A percentile compares a stretch with the other conserved stretches of the same genome.
These are phyloP conservation scores for Entamoeba invadens DNA, from an alignment of 208 protist genomes.

Conservation along the genomic window DNA sequence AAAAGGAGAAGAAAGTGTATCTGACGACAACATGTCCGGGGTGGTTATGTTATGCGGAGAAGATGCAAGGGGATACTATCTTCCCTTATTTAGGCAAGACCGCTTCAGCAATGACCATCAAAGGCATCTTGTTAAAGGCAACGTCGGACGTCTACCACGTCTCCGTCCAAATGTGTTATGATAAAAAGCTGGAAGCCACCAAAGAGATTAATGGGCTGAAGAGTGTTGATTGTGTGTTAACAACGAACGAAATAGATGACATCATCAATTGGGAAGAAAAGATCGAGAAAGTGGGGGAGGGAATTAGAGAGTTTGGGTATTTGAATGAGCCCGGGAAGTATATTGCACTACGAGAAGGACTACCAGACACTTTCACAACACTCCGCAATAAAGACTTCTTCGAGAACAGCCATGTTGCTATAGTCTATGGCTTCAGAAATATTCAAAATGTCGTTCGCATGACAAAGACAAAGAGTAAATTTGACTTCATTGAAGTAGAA, in stretches of 20 bases:
- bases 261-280: not conserved
- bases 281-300: not conserved
- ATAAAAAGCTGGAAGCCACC: conserved; percentile 1
- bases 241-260: not conserved
- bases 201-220: not conserved
- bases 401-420: not conserved
- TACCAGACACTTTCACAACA: not conserved
- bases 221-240: not conserved
- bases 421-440: not conserved
- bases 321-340: not conserved
- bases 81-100: not conserved
- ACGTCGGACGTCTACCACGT: not conserved
- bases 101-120: not conserved
- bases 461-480: not conserved
- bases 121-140: not conserved
- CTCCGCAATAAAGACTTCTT: not conserved
- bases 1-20: not conserved
- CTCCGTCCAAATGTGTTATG: not conserved
- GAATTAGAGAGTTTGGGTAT: not conserved
- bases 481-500: conserved; percentile 1
- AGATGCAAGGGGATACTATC: not conserved
- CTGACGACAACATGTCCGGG: not conserved
- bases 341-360: not conserved
- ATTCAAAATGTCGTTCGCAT: not conserved
- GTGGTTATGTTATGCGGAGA: conserved; percentile 1